Conservation (phyloP, 1,284 basidiomycete species). For the Erythrobasidium hasegawianum region DNA sequence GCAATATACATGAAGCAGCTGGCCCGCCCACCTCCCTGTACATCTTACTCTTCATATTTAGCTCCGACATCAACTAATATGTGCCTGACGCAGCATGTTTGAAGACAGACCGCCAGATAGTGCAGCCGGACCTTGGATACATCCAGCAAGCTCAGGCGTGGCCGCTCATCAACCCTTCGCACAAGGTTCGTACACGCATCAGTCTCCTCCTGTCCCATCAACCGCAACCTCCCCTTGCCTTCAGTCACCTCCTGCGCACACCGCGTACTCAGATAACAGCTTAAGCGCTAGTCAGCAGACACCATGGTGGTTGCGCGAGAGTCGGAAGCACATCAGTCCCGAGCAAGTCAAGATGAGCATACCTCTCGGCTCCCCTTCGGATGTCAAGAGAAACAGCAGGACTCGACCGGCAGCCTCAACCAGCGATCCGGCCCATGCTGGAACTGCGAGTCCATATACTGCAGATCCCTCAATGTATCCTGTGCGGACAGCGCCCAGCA, state of each 20-base stretch:
- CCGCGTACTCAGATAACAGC: slow-evolving; percentile 17
- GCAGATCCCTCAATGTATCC: background rate
- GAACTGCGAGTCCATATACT: background rate
- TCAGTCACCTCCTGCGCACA: background rate
- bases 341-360: slow-evolving; percentile 3
- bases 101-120: background rate
- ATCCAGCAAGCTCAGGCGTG: background rate
- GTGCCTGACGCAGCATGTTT: background rate
- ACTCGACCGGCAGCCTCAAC: background rate
- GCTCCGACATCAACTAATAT: background rate
- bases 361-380: background rate
- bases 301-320: slow-evolving; percentile 29
- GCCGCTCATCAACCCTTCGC: background rate
- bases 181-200: background rate
- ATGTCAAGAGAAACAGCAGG: background rate
- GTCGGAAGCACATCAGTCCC: slow-evolving; percentile 10
- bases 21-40: background rate
- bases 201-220: background rate
- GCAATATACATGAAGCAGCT: background rate
- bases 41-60: background rate
- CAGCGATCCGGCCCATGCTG: background rate
- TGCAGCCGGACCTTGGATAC: background rate
- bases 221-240: too few species aligned
- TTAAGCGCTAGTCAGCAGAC: background rate
- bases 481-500: background rate